Conservation (phyloP, 176 grass and related monocot genomes). For the Triticum dicoccoides region DNA sequence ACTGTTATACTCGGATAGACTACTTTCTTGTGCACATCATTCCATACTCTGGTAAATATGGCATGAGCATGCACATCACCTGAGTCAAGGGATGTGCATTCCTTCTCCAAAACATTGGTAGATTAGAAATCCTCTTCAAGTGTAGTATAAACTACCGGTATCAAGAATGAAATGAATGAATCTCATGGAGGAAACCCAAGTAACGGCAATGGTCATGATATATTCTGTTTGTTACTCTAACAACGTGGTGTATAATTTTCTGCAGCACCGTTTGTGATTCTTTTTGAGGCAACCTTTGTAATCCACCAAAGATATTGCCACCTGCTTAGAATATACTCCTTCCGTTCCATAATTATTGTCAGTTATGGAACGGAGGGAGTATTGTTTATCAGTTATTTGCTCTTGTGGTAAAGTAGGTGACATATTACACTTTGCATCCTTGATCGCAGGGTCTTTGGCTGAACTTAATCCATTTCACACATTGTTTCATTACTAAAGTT, state of each 20-base stretch:
- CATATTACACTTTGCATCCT: not conserved
- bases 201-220: not conserved
- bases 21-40: not conserved
- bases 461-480: not conserved
- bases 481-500: not conserved
- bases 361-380: no score
- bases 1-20: not conserved
- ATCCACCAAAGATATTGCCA: not conserved
- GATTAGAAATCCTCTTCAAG: not conserved
- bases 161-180: not conserved
- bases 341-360: no score
- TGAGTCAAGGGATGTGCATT: not conserved
- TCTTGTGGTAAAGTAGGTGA: not conserved
- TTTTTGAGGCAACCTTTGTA: constrained; percentile 1
- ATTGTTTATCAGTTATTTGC: not conserved
- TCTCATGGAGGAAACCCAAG: not conserved
- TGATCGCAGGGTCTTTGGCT: not conserved
- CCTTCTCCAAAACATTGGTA: not conserved
- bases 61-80: not conserved
- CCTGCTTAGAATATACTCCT: not conserved
- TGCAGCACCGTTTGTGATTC: not conserved
- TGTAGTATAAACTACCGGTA: not conserved
- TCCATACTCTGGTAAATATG: not conserved
- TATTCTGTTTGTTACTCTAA: not conserved
- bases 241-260: not conserved